Evolutionary conservation across 225 moss, liverwort and hornwort species (phyloP).

Genomic region (Bryum argenteum): DNA sequence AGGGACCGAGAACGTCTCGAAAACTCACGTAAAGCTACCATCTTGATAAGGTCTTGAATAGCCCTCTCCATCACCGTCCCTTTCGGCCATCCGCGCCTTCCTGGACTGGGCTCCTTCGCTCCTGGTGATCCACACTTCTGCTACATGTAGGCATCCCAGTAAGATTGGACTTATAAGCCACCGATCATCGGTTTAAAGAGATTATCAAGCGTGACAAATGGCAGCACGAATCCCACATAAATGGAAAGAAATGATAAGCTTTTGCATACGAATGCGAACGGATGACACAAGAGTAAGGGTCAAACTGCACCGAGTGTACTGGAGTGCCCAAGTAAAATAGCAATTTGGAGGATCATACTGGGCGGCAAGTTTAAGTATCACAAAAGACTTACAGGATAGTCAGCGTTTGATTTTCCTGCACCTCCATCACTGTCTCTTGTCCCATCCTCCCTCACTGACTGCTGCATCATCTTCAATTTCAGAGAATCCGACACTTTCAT

Average conservation of each 20-base stretch:
- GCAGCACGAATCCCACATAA: conserved; percentile 7
- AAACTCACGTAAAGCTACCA: conserved; percentile 70
- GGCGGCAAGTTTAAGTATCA: neutral
- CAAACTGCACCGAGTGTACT: conserved; percentile 5
- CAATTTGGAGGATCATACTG: neutral
- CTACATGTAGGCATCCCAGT: conserved; percentile 26
- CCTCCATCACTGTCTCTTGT: conserved; percentile 68
- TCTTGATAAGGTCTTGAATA: conserved; percentile 82
- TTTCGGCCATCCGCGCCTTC: conserved; percentile 95
- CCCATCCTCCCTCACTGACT: conserved; percentile 59
- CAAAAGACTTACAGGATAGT: conserved; percentile 42
- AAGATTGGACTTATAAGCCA: conserved; percentile 4
- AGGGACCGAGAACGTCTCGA: conserved; percentile 1
- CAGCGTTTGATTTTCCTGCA: conserved; percentile 51
- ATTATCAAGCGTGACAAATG: neutral
- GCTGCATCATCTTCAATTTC: conserved; percentile 77
- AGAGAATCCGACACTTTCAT: conserved; percentile 62
- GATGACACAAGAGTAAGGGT: neutral
- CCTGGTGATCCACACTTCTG: conserved; percentile 74
- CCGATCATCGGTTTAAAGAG: conserved; percentile 1
- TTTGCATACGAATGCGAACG: neutral
- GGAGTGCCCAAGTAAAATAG: neutral
- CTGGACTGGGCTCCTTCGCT: conserved; percentile 90
- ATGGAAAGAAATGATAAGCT: neutral
- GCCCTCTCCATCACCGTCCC: conserved; percentile 99